These are phyloP conservation scores for Heterobasidion irregulare DNA, from an alignment of 1,284 basidiomycete species.

Conservation along the genomic window DNA sequence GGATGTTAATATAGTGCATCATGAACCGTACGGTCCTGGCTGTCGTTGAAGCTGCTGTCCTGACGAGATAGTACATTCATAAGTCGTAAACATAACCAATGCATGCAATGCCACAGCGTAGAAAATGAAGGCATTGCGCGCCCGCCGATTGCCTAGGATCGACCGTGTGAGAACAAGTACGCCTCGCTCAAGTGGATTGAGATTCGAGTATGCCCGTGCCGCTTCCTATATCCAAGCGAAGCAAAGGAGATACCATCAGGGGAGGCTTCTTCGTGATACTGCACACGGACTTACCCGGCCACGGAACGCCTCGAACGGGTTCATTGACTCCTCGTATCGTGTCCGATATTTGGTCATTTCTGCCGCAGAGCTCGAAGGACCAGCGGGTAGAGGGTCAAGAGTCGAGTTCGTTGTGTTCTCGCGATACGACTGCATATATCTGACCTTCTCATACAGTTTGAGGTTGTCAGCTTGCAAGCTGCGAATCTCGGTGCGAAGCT, in stretches of 20 bases:
- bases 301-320: slow-evolving; percentile 95
- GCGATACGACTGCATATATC: slow-evolving; percentile 92
- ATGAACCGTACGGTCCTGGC: slow-evolving; percentile 25
- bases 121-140: slow-evolving; percentile 73
- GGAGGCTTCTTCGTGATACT: not conserved
- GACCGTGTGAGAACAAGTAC: slow-evolving; percentile 80
- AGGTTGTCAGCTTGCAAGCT: slow-evolving; percentile 87
- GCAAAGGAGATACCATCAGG: slow-evolving; percentile 3
- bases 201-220: slow-evolving; percentile 80
- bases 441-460: slow-evolving; percentile 93
- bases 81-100: slow-evolving; percentile 73
- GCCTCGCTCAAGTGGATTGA: slow-evolving; percentile 88
- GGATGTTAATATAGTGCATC: not conserved
- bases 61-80: slow-evolving; percentile 55
- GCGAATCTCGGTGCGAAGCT: slow-evolving; percentile 83
- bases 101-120: slow-evolving; percentile 78
- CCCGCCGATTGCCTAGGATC: slow-evolving; percentile 83
- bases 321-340: slow-evolving; percentile 93
- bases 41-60: slow-evolving; percentile 38
- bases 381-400: slow-evolving; percentile 58
- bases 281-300: slow-evolving; percentile 62
- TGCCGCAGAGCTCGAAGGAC: slow-evolving; percentile 35
- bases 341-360: slow-evolving; percentile 87
- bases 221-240: slow-evolving; percentile 64
- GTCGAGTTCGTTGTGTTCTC: slow-evolving; percentile 59